Evolutionary conservation across 2,329 filamentous ascomycete genomes (phyloP).

Genomic region (Leptographium procerum): DNA sequence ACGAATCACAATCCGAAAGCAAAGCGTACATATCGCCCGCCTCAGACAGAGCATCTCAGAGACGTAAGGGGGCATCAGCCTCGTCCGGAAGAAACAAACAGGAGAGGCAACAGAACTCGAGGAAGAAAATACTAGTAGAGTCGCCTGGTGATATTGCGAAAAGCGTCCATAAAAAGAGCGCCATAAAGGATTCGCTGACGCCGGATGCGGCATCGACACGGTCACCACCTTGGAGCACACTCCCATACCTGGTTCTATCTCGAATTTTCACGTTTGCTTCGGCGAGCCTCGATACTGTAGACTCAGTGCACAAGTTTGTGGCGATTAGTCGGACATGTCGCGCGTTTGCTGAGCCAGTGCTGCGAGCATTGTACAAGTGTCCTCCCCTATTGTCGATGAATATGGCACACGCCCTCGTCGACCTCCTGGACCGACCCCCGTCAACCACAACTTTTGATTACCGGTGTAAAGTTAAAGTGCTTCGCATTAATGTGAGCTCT

Average conservation of each 20-base stretch:
- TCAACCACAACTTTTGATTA: conserved; percentile 48
- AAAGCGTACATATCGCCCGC: conserved; percentile 4
- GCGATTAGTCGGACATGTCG: conserved; percentile 51
- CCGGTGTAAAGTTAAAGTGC: conserved; percentile 54
- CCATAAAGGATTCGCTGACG: neutral
- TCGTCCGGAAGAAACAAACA: neutral
- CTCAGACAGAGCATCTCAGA: conserved; percentile 1
- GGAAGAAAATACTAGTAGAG: neutral
- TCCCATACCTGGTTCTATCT: conserved; percentile 49
- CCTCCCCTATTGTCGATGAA: conserved; percentile 46
- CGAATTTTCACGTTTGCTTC: conserved; percentile 61
- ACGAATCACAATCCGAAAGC: neutral
- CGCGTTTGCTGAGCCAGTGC: conserved; percentile 58
- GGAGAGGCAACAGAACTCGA: neutral
- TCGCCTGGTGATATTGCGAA: neutral
- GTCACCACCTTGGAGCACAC: conserved; percentile 2
- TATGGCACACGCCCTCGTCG: conserved; percentile 32
- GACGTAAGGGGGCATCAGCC: neutral
- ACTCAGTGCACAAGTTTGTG: conserved; percentile 49
- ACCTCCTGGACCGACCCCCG: conserved; percentile 43
- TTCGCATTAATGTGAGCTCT: conserved; percentile 58
- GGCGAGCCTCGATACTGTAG: conserved; percentile 36
- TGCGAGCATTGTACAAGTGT: conserved; percentile 59
- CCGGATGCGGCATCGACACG: neutral
- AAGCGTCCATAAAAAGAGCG: neutral